Conservation (phyloP, 495 filamentous ascomycete genomes). For the Podospora tetraspora region DNA sequence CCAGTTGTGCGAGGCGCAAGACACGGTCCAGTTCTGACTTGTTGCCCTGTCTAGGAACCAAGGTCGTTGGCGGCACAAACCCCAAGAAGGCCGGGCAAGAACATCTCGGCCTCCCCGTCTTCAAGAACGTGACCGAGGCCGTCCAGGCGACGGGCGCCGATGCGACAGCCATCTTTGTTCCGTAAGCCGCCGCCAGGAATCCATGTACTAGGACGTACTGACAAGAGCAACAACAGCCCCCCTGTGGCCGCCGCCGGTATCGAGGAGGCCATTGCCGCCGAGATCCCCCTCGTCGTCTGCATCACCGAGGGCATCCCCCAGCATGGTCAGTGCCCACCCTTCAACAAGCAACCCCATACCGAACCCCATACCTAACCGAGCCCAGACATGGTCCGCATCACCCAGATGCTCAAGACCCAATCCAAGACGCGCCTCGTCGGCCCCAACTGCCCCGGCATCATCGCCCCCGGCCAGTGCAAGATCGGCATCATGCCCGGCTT, state of each 20-base stretch:
- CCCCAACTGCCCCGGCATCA: slow-evolving; percentile 98
- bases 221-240: slow-evolving; percentile 50
- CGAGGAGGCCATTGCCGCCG: slow-evolving; percentile 90
- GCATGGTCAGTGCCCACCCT: slow-evolving; percentile 60
- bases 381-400: slow-evolving; percentile 97
- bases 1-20: slow-evolving; percentile 3
- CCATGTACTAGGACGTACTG: slow-evolving; percentile 6
- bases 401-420: slow-evolving; percentile 95
- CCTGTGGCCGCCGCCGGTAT: slow-evolving; percentile 90
- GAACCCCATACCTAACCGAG: slow-evolving; percentile 12
- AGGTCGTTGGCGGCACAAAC: slow-evolving; percentile 96
- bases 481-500: slow-evolving; percentile 99
- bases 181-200: slow-evolving; percentile 49
- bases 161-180: slow-evolving; percentile 95
- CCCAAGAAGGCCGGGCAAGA: slow-evolving; percentile 92
- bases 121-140: slow-evolving; percentile 81
- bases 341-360: not conserved
- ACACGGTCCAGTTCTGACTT: slow-evolving; percentile 13
- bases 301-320: slow-evolving; percentile 99
- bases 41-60: slow-evolving; percentile 59
- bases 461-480: slow-evolving; percentile 97
- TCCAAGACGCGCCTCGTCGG: slow-evolving; percentile 93
- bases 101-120: slow-evolving; percentile 91
- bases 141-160: slow-evolving; percentile 86
- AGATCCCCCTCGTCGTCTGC: slow-evolving; percentile 89